phyloP scores from a whole-genome alignment of 495 filamentous ascomycete genomes.

The Penicillium cinerascens region DNA sequence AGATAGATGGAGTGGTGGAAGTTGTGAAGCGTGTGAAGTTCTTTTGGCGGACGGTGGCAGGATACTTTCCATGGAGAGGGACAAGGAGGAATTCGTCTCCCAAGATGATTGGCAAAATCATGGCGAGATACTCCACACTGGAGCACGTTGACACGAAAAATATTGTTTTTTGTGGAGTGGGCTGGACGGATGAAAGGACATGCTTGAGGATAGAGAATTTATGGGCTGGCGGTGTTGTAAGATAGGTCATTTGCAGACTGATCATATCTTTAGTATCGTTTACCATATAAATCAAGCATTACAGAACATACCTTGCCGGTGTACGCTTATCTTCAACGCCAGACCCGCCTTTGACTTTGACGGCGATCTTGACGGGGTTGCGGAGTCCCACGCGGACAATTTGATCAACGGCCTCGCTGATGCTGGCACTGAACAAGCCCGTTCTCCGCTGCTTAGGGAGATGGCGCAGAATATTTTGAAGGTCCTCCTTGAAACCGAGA shows the following conservation, averaged over 20 bases:
- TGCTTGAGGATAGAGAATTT: constrained; percentile 71
- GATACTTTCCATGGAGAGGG: constrained; percentile 87
- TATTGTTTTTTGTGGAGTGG: constrained; percentile 77
- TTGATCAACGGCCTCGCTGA: constrained; percentile 86
- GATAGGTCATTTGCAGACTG: constrained; percentile 84
- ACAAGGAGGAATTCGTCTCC: constrained; percentile 60
- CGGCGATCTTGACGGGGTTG: constrained; percentile 89
- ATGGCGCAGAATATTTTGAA: constrained; percentile 77
- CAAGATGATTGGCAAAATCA: constrained; percentile 65
- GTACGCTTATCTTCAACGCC: constrained; percentile 81
- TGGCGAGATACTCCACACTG: constrained; percentile 88
- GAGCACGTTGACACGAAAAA: constrained; percentile 93
- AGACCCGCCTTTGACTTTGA: constrained; percentile 79
- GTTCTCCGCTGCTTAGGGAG: constrained; percentile 92
- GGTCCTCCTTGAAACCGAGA: constrained; percentile 88
- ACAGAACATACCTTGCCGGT: constrained; percentile 57
- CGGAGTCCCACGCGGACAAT: constrained; percentile 88
- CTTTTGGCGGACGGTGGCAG: constrained; percentile 70
- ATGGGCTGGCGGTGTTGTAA: constrained; percentile 66
- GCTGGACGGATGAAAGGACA: constrained; percentile 64
- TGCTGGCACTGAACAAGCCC: constrained; percentile 87
- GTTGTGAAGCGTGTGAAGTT: constrained; percentile 78
- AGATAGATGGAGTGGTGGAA: constrained; percentile 61
- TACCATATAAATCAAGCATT: background rate
- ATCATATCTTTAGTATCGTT: constrained; percentile 8